Percentiles rank a stretch among this genome's conserved stretches.
These are phyloP conservation scores for Chlamydomonas incerta DNA, from an alignment of 139 green algal genomes.

Conservation along the genomic window DNA sequence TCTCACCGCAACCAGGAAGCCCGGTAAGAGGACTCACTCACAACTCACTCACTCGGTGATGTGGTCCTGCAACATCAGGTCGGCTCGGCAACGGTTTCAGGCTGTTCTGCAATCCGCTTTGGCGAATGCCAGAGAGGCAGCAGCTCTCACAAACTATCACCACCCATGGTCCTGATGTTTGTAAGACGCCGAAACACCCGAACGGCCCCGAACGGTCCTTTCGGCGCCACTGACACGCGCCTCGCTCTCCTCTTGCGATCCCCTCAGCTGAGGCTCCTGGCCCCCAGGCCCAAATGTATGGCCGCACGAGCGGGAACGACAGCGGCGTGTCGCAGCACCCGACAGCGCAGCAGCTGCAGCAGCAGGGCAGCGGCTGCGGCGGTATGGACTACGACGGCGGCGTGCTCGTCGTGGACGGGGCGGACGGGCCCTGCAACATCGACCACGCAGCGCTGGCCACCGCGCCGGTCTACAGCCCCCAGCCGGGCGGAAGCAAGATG, in stretches of 20 bases:
- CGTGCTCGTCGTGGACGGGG: neutral
- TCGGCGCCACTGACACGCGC: no score
- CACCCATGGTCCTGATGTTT: neutral
- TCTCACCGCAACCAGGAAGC: neutral
- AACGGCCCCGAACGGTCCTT: no score
- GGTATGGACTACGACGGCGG: neutral
- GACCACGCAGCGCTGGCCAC: neutral
- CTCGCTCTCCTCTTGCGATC: no score
- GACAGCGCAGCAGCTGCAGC: neutral
- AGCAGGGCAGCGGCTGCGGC: neutral
- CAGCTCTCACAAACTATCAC: no score
- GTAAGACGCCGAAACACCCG: no score
- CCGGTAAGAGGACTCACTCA: neutral
- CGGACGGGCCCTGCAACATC: neutral
- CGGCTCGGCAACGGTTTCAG: neutral
- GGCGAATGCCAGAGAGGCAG: no score
- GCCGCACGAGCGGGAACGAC: neutral
- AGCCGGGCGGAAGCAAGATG: neutral
- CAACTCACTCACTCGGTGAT: no score
- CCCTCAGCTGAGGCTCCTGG: no score
- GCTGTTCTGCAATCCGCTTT: no score
- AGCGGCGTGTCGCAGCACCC: neutral
- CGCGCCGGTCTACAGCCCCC: slow-evolving; percentile 7
- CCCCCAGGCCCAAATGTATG: no score
- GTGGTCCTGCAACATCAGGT: neutral